phyloP scores from a whole-genome alignment of 2,329 filamentous ascomycete species.

The Stagonosporopsis vannaccii region DNA sequence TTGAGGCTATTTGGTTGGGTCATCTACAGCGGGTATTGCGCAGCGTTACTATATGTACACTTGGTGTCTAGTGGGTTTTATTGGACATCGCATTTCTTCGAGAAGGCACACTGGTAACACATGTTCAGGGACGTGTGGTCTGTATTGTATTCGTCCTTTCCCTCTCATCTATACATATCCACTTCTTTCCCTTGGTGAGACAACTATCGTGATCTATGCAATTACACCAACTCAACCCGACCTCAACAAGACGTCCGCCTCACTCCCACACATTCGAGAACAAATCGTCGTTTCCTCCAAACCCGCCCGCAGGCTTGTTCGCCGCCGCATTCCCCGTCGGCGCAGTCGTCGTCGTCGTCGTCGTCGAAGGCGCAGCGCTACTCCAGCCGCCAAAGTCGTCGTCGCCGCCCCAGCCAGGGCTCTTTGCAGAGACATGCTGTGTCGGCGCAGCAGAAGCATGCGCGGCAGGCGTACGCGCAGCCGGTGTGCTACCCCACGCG shows the following conservation, averaged over 20 bases:
- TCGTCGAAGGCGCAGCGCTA: slow-evolving; percentile 71
- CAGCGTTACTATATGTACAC: too few relatives aligned
- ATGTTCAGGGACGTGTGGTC: too few relatives aligned
- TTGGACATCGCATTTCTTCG: too few relatives aligned
- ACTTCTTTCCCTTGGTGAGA: background rate
- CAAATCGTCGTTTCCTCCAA: slow-evolving; percentile 74
- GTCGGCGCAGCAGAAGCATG: slow-evolving; percentile 36
- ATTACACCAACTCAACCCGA: too few relatives aligned
- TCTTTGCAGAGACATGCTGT: slow-evolving; percentile 54
- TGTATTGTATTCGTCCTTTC: background rate
- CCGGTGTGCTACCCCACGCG: slow-evolving; percentile 76
- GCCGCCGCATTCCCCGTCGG: background rate
- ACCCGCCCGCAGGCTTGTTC: slow-evolving; percentile 61
- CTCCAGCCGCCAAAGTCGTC: slow-evolving; percentile 98
- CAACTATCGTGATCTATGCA: slow-evolving; percentile 16
- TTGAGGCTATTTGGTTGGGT: too few relatives aligned
- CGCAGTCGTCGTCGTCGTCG: slow-evolving; percentile 44
- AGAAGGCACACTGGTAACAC: too few relatives aligned
- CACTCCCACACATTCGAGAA: slow-evolving; percentile 97
- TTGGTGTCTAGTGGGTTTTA: too few relatives aligned
- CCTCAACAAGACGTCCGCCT: too few relatives aligned
- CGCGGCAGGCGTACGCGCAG: slow-evolving; percentile 55
- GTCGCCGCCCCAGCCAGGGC: slow-evolving; percentile 66
- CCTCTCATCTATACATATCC: slow-evolving; percentile 2
- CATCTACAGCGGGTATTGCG: too few relatives aligned